Base-by-base conservation (phyloP, 176 grass and related monocot genomes). In the Puya raimondii region DNA sequence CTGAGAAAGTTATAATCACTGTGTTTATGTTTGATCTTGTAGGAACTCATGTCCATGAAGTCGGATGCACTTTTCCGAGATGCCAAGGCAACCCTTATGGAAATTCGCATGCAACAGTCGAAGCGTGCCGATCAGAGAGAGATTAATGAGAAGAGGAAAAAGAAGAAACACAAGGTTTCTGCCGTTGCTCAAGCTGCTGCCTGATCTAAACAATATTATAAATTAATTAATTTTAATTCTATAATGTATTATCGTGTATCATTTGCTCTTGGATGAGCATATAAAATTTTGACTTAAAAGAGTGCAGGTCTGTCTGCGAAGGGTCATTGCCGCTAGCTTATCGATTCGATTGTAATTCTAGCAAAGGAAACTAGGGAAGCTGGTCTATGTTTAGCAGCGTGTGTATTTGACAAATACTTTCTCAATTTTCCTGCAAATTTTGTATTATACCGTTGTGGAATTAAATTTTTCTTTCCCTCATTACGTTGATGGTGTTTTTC, bases 11-110 rank as follows among this genome's bases (percentile, higher is more conserved):
- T 1, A 12, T 51, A 6, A 63, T 79, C 1, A 73, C 70, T 64
- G 16, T 61, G 27, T 66, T 64, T 53, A 17, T 78, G 3, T 54
- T 52, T 61, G 65, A 58, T 57, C 16, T 13, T 17, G 12, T 78
- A 97, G 93, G 89, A 92, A 64, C 18, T 92, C 42, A 69, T 88
- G 82, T 71, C 84, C 15, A 77, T 92, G 77, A 87, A 69, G 80
- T 97, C 93, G 20, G 93, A 97, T 63, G 93, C 93, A 2, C 93
- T 86, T 4, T 97, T 97, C 81, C 82, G 84, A 64, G 93, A 92
- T 58, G 93, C 93, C 4, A 92, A 89, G 23, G 86, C 79, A 15
- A 97, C 81, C 52, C 82, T 97, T 16, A 72, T 85, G 82, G 93
- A 92, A 79, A 90, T 97, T 47, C 91, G 84, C 51, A 74, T 83